phyloP scores from a whole-genome alignment of 257 asterid species.

The Striga asiatica region DNA sequence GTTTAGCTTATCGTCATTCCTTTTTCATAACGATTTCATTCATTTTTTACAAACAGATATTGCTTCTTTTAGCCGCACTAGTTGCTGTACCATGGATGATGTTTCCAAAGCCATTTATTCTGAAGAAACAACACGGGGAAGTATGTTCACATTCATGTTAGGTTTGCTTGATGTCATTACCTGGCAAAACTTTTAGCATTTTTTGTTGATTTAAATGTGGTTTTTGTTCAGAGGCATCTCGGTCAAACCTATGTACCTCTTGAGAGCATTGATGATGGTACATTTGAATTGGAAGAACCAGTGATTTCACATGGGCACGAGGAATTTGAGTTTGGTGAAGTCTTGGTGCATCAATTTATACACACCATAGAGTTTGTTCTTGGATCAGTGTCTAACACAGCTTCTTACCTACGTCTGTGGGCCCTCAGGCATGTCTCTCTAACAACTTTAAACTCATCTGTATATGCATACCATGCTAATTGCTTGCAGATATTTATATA shows the following conservation, averaged over 20 bases:
- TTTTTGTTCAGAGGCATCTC: neutral
- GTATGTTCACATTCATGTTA: conserved; percentile 22
- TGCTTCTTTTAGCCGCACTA: conserved; percentile 57
- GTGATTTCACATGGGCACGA: conserved; percentile 15
- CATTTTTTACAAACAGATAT: conserved; percentile 33
- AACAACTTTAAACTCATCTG: neutral
- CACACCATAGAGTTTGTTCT: conserved; percentile 93
- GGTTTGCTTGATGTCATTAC: neutral
- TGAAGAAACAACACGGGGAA: conserved; percentile 76
- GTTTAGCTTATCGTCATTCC: neutral
- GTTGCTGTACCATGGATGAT: conserved; percentile 97
- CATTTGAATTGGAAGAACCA: neutral
- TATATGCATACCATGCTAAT: neutral
- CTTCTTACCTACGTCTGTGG: conserved; percentile 94
- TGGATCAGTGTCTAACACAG: conserved; percentile 96
- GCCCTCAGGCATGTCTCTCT: conserved; percentile 53
- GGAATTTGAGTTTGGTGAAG: conserved; percentile 85
- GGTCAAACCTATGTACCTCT: neutral
- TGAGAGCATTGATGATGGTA: neutral
- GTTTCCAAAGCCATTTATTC: conserved; percentile 82
- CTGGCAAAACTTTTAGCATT: neutral
- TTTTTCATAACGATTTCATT: neutral
- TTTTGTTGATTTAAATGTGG: too few species aligned
- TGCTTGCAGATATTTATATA: neutral
- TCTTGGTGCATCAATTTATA: conserved; percentile 96